Evolutionary conservation across 768 basidiomycete genomes (phyloP).

Genomic region (Amanita subjunquillea): DNA sequence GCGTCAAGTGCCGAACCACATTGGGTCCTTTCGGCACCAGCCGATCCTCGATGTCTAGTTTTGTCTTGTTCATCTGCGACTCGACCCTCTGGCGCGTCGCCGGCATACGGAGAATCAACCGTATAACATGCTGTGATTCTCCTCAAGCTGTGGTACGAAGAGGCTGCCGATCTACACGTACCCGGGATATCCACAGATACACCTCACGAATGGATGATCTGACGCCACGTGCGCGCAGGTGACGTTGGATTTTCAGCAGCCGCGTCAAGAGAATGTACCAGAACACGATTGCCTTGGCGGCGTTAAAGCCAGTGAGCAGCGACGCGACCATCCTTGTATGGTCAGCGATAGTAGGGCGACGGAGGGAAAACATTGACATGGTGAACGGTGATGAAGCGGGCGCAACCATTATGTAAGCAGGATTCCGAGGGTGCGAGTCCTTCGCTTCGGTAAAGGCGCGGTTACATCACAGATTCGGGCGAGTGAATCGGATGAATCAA

Average conservation of each 20-base stretch:
- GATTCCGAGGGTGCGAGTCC: too few species aligned
- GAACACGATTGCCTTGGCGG: slow-evolving; percentile 46
- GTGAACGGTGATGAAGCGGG: neutral
- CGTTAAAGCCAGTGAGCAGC: slow-evolving; percentile 23
- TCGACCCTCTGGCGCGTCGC: slow-evolving; percentile 48
- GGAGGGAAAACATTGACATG: neutral
- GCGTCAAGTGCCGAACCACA: slow-evolving; percentile 52
- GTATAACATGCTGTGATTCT: slow-evolving; percentile 35
- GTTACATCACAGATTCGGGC: too few species aligned
- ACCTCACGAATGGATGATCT: slow-evolving; percentile 35
- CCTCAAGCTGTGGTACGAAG: neutral
- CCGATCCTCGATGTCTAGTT: slow-evolving; percentile 52
- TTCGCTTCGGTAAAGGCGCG: too few species aligned
- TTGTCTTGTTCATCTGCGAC: slow-evolving; percentile 53
- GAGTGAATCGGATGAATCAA: too few species aligned
- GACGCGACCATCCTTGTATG: neutral
- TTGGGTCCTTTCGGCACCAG: slow-evolving; percentile 55
- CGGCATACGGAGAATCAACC: slow-evolving; percentile 53
- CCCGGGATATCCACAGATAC: slow-evolving; percentile 43
- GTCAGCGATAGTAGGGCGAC: neutral
- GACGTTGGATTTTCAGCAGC: slow-evolving; percentile 43
- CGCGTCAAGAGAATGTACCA: slow-evolving; percentile 47
- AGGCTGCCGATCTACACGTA: slow-evolving; percentile 16
- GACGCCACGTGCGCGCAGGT: slow-evolving; percentile 56
- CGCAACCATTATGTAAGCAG: too few species aligned